Evolutionary conservation across 2,329 filamentous ascomycete genomes (phyloP).

Genomic region (Cladorrhinum sp.): DNA sequence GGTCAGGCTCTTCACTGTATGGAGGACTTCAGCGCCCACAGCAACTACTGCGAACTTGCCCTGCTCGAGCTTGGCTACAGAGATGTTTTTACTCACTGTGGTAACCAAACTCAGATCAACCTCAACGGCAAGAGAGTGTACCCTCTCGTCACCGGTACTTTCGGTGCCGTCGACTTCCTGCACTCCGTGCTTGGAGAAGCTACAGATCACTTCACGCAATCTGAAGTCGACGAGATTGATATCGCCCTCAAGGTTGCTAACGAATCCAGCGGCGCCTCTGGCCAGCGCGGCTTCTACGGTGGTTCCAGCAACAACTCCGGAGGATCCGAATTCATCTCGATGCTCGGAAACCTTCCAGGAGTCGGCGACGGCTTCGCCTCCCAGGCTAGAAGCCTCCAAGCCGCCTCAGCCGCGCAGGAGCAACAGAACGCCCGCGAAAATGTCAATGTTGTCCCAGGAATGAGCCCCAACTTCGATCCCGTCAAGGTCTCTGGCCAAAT

Average conservation of each 20-base stretch:
- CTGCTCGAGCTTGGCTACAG: slow-evolving; percentile 68
- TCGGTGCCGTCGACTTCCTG: slow-evolving; percentile 80
- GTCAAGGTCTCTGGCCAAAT: slow-evolving; percentile 76
- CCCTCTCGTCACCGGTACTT: slow-evolving; percentile 68
- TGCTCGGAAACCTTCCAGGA: slow-evolving; percentile 73
- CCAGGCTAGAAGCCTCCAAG: slow-evolving; percentile 63
- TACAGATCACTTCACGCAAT: slow-evolving; percentile 80
- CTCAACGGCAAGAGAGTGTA: slow-evolving; percentile 65
- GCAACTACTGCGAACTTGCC: slow-evolving; percentile 78
- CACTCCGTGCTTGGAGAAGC: slow-evolving; percentile 74
- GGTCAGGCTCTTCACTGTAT: slow-evolving; percentile 75
- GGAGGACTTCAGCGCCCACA: slow-evolving; percentile 78
- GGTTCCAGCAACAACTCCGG: slow-evolving; percentile 33
- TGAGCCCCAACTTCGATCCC: slow-evolving; percentile 73
- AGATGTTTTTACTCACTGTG: slow-evolving; percentile 72
- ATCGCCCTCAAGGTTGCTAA: slow-evolving; percentile 68
- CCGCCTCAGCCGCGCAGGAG: slow-evolving; percentile 61
- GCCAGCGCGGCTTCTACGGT: slow-evolving; percentile 33
- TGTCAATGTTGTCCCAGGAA: slow-evolving; percentile 65
- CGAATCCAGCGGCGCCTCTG: slow-evolving; percentile 38
- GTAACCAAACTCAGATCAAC: slow-evolving; percentile 63
- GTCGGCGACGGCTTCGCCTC: slow-evolving; percentile 63
- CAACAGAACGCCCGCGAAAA: slow-evolving; percentile 41
- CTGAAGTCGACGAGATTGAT: slow-evolving; percentile 79
- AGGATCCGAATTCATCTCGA: slow-evolving; percentile 61